A percentile compares a stretch with the other conserved stretches of the same genome.
These are phyloP conservation scores for sweet orange (Citrus sinensis) DNA, from an alignment of 345 rosid genomes.

Conservation along the genomic window DNA sequence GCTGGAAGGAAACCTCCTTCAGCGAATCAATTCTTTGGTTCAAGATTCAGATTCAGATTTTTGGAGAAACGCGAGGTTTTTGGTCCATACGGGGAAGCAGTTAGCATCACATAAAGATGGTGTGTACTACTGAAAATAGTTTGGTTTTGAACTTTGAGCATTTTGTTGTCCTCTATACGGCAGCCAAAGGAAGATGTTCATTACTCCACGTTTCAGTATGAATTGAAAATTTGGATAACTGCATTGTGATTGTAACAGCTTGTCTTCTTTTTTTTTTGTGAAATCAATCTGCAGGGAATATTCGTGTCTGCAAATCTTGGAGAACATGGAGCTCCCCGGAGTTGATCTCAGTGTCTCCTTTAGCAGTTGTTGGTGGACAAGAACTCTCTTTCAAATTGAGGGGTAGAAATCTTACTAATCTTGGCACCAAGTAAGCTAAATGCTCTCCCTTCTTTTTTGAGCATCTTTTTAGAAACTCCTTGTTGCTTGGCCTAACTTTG, in stretches of 20 bases:
- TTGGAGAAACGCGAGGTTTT: slow-evolving; percentile 74
- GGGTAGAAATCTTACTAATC: slow-evolving; percentile 68
- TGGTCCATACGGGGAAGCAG: slow-evolving; percentile 58
- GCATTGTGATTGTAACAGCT: background rate
- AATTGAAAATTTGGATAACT: background rate
- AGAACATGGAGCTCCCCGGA: slow-evolving; percentile 74
- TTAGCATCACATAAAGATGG: slow-evolving; percentile 77
- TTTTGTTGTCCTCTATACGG: background rate
- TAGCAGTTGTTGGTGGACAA: slow-evolving; percentile 75
- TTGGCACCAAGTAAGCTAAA: slow-evolving; percentile 63
- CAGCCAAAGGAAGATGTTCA: background rate
- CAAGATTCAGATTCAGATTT: slow-evolving; percentile 55
- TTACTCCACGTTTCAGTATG: background rate
- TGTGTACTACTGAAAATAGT: slow-evolving; percentile 25
- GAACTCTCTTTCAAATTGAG: slow-evolving; percentile 57
- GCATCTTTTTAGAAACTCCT: background rate
- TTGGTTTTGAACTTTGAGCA: background rate
- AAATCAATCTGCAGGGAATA: slow-evolving; percentile 49
- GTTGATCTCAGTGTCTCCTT: slow-evolving; percentile 72
- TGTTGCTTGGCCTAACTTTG: background rate
- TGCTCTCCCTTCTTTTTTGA: background rate
- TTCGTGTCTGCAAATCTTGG: slow-evolving; percentile 74
- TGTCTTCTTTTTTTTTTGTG: background rate
- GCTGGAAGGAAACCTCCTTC: slow-evolving; percentile 66
- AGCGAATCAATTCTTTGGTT: slow-evolving; percentile 46